phyloP scores from a whole-genome alignment of 2,329 filamentous ascomycete genomes.

The Aspergillus phoenicis region DNA sequence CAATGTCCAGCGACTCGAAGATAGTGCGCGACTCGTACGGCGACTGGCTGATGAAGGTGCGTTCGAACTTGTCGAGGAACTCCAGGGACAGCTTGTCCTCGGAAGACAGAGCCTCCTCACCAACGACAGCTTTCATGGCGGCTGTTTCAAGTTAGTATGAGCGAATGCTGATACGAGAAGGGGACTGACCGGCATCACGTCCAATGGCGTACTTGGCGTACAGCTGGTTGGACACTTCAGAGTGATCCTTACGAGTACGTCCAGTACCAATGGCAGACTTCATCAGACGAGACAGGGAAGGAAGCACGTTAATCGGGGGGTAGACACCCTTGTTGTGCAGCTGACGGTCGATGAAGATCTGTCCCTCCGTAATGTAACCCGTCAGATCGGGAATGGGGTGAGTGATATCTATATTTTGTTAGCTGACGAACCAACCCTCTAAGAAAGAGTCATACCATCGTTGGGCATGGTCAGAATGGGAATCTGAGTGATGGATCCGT shows the following conservation, averaged over 20 bases:
- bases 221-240: constrained; percentile 98
- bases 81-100: constrained; percentile 98
- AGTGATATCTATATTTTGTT: constrained; percentile 72
- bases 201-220: constrained; percentile 99
- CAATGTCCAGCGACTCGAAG: constrained; percentile 90
- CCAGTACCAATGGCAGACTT: constrained; percentile 99
- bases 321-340: constrained; percentile 97
- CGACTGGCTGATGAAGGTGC: constrained; percentile 88
- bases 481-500: constrained; percentile 98
- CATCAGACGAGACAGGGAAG: constrained; percentile 98
- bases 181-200: constrained; percentile 71
- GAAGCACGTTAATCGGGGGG: constrained; percentile 97
- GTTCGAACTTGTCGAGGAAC: constrained; percentile 98
- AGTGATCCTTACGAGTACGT: constrained; percentile 94
- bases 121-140: constrained; percentile 98
- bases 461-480: constrained; percentile 99
- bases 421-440: neutral
- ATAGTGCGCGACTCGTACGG: constrained; percentile 90
- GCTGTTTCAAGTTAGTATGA: constrained; percentile 51
- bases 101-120: constrained; percentile 91
- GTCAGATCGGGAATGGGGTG: constrained; percentile 98
- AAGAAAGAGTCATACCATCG: constrained; percentile 63
- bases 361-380: constrained; percentile 97
- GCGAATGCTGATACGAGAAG: too few relatives aligned
- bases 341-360: constrained; percentile 95